A percentile compares a stretch with the other conserved stretches of the same genome.
Conservation (phyloP, 2,329 filamentous ascomycete genomes). For the Diplocarpon mali region DNA sequence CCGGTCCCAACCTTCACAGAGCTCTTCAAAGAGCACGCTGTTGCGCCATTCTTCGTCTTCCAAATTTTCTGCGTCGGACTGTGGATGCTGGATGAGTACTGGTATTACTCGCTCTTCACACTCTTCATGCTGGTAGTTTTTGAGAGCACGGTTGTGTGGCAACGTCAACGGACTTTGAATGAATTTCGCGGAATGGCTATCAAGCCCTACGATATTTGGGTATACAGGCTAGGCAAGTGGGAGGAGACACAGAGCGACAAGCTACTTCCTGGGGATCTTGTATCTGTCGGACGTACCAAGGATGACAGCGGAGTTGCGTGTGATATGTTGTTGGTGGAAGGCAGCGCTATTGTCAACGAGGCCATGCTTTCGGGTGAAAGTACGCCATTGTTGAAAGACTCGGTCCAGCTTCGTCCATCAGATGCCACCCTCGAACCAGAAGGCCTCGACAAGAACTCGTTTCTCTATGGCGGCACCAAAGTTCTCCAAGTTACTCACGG, state of each 20-base stretch:
- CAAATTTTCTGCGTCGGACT: constrained; percentile 97
- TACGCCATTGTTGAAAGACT: constrained; percentile 93
- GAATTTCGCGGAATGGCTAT: constrained; percentile 99
- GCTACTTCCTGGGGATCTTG: constrained; percentile 84
- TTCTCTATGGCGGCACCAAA: constrained; percentile 95
- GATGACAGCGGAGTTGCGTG: constrained; percentile 95
- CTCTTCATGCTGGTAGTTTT: constrained; percentile 97
- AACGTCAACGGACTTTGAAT: constrained; percentile 86
- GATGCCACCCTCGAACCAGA: constrained; percentile 77
- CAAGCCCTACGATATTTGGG: constrained; percentile 93
- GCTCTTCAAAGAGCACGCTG: constrained; percentile 95
- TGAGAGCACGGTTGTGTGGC: constrained; percentile 98
- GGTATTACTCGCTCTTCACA: constrained; percentile 99
- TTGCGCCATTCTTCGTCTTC: constrained; percentile 98
- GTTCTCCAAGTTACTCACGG: constrained; percentile 90
- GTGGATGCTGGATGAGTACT: constrained; percentile 99
- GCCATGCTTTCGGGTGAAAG: constrained; percentile 98
- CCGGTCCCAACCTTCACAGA: constrained; percentile 92
- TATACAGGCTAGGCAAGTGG: constrained; percentile 82
- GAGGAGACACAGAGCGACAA: constrained; percentile 80
- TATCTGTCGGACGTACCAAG: constrained; percentile 86
- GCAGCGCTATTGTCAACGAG: constrained; percentile 95
- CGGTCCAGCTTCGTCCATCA: constrained; percentile 75
- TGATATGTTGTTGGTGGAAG: constrained; percentile 91
- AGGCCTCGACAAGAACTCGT: constrained; percentile 90